Evolutionary conservation across 2,329 filamentous ascomycete species (phyloP).

Genomic region (Chaetomium globosum): DNA sequence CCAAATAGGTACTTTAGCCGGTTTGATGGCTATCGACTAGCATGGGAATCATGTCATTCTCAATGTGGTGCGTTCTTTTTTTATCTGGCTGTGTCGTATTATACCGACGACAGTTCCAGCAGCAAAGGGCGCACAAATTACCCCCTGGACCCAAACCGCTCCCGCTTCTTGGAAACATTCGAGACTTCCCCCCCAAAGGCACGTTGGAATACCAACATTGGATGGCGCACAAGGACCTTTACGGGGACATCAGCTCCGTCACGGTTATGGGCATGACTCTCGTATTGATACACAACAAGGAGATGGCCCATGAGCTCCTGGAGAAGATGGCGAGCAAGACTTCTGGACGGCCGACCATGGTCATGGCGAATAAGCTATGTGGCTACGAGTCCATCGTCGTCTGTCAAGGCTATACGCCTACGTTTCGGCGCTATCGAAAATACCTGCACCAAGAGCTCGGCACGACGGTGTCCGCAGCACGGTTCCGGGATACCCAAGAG

Average conservation of each 20-base stretch:
- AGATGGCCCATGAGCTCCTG: slow-evolving; percentile 3
- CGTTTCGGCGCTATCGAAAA: neutral
- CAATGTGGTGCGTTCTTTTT: too few species aligned
- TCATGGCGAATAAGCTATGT: neutral
- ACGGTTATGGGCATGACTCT: neutral
- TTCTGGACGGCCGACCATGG: neutral
- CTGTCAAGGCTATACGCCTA: neutral
- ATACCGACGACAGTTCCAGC: too few species aligned
- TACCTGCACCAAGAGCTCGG: neutral
- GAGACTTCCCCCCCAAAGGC: neutral
- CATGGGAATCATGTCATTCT: too few species aligned
- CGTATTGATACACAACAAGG: neutral
- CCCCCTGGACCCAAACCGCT: neutral
- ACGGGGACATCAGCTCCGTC: neutral
- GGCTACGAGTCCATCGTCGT: neutral
- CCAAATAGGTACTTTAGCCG: too few species aligned
- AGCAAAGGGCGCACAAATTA: neutral
- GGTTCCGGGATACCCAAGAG: neutral
- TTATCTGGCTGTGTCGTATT: too few species aligned
- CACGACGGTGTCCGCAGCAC: neutral
- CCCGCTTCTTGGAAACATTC: neutral
- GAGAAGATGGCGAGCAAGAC: neutral
- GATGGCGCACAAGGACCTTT: slow-evolving; percentile 2
- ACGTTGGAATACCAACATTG: slow-evolving; percentile 1
- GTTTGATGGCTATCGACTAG: too few species aligned